A percentile compares a stretch with the other conserved stretches of the same genome.
phyloP scores from a whole-genome alignment of 2,329 filamentous ascomycete species.

The Paecilomyces sp. region DNA sequence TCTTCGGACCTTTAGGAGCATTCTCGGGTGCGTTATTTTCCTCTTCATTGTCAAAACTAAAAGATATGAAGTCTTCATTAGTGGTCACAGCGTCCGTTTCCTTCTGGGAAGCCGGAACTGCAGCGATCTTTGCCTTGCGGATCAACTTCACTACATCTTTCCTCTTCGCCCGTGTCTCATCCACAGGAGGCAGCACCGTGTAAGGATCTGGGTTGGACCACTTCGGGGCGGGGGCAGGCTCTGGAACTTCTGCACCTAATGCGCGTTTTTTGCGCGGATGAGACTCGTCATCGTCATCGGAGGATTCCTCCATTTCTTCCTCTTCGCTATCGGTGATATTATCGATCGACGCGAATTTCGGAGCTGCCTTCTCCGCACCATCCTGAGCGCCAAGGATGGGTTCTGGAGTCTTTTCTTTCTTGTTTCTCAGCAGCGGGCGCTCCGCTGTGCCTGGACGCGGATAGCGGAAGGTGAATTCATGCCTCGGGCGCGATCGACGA shows the following conservation, averaged over 20 bases:
- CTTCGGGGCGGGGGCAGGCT: slow-evolving; percentile 48
- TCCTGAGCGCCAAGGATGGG: slow-evolving; percentile 17
- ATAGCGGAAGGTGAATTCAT: slow-evolving; percentile 36
- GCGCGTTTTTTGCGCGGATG: slow-evolving; percentile 34
- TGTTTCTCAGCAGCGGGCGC: slow-evolving; percentile 27
- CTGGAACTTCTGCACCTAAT: slow-evolving; percentile 15
- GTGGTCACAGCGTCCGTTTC: slow-evolving; percentile 49
- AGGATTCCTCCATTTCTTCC: slow-evolving; percentile 37
- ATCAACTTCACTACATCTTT: slow-evolving; percentile 86
- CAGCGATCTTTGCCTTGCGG: slow-evolving; percentile 70
- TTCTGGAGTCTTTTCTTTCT: slow-evolving; percentile 30
- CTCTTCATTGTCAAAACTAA: slow-evolving; percentile 59
- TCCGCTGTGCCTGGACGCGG: slow-evolving; percentile 26
- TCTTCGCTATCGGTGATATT: slow-evolving; percentile 40
- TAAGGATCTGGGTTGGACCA: slow-evolving; percentile 98
- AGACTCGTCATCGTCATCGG: slow-evolving; percentile 26
- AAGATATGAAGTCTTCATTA: slow-evolving; percentile 83
- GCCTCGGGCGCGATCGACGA: slow-evolving; percentile 17
- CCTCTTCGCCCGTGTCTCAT: slow-evolving; percentile 66
- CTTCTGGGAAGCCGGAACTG: slow-evolving; percentile 39
- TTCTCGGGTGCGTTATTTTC: slow-evolving; percentile 30
- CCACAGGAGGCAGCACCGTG: slow-evolving; percentile 73
- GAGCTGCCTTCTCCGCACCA: slow-evolving; percentile 17
- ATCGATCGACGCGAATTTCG: slow-evolving; percentile 30
- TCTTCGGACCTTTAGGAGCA: slow-evolving; percentile 29